Percentiles rank a stretch among this genome's conserved stretches.
These are phyloP conservation scores for Nidularia sp. DNA, from an alignment of 768 basidiomycete species.

Conservation along the genomic window DNA sequence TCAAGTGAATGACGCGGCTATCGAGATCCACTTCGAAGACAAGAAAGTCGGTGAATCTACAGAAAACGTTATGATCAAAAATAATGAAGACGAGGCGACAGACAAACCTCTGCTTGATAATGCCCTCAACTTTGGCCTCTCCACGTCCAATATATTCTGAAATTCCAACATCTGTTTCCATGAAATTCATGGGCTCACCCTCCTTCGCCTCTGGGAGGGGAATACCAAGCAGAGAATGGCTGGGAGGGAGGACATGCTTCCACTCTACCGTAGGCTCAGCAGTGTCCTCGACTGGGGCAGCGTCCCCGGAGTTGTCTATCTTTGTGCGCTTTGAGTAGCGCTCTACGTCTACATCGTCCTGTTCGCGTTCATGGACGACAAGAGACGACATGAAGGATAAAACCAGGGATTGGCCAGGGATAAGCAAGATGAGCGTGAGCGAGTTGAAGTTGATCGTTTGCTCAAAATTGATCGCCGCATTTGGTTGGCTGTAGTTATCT, in stretches of 20 bases:
- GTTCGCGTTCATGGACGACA: slow-evolving; percentile 47
- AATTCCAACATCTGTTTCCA: slow-evolving; percentile 87
- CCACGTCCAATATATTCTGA: slow-evolving; percentile 76
- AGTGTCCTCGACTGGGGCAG: not conserved
- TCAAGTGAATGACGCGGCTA: slow-evolving; percentile 76
- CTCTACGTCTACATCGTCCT: slow-evolving; percentile 38
- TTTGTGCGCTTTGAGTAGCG: slow-evolving; percentile 41
- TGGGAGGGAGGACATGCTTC: slow-evolving; percentile 61
- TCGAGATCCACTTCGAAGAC: slow-evolving; percentile 89
- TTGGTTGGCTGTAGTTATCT: slow-evolving; percentile 11
- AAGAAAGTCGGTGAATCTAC: slow-evolving; percentile 94
- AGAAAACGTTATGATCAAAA: not conserved
- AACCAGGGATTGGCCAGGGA: no score
- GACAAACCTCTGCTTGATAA: slow-evolving; percentile 92
- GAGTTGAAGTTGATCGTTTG: no score
- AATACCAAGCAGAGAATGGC: slow-evolving; percentile 64
- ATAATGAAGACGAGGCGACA: not conserved
- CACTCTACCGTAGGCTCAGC: slow-evolving; percentile 8
- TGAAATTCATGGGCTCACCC: slow-evolving; percentile 50
- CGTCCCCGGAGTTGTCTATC: slow-evolving; percentile 18
- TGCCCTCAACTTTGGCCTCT: slow-evolving; percentile 75
- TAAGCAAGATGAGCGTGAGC: no score
- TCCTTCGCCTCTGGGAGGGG: slow-evolving; percentile 44
- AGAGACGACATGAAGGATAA: slow-evolving; percentile 25
- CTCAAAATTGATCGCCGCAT: no score